A percentile compares a stretch with the other conserved stretches of the same genome.
phyloP scores from a whole-genome alignment of 768 basidiomycete species.

The Leccinum imitatum region DNA sequence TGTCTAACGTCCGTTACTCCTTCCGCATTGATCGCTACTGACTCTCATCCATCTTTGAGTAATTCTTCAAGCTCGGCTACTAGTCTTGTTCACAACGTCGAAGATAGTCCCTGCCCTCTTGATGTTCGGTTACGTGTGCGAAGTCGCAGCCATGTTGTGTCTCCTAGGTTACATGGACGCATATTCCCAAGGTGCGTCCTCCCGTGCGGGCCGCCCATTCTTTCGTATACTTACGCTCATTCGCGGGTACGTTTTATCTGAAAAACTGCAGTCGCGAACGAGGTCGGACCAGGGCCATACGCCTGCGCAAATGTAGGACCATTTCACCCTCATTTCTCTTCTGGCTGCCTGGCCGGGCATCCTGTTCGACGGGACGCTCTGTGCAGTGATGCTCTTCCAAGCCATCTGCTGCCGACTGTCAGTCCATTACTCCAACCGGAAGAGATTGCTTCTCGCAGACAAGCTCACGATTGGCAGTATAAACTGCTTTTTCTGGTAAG shows the following conservation, averaged over 20 bases:
- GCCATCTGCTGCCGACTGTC: conserved; percentile 1
- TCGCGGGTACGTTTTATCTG: not conserved
- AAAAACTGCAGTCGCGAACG: conserved; percentile 7
- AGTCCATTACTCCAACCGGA: not conserved
- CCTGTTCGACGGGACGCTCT: conserved; percentile 9
- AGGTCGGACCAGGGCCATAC: conserved; percentile 2
- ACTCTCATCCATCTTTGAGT: conserved; percentile 6
- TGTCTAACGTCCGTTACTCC: not conserved
- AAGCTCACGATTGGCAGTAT: conserved; percentile 12
- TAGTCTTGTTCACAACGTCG: conserved; percentile 8
- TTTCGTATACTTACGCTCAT: not conserved
- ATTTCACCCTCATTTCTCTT: not conserved
- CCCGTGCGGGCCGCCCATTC: not conserved
- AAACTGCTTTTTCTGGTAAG: not conserved
- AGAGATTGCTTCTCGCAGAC: conserved; percentile 3
- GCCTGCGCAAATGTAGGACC: not conserved
- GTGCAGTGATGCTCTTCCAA: conserved; percentile 7
- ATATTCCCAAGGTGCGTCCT: conserved; percentile 5
- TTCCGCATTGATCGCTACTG: not conserved
- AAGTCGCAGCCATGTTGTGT: conserved; percentile 9
- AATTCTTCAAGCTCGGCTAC: conserved; percentile 13
- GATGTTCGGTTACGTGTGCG: conserved; percentile 8
- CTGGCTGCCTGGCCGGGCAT: conserved; percentile 10
- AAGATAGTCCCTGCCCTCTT: conserved; percentile 7
- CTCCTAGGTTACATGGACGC: not conserved